Base-by-base conservation (phyloP, 2,329 filamentous ascomycete species). In the Xylariales sp. region DNA sequence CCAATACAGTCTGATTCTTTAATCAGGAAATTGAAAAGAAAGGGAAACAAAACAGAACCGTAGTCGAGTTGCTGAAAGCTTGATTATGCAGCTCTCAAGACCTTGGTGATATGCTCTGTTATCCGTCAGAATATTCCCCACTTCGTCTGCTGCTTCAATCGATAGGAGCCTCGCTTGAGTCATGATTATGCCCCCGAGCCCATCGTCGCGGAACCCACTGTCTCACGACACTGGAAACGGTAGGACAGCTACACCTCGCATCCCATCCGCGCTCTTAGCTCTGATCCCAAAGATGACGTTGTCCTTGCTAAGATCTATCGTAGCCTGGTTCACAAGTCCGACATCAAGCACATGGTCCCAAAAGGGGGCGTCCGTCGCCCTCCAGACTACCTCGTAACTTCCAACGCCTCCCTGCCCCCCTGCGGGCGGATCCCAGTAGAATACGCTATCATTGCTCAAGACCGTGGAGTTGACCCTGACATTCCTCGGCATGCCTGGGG, bases 211-310 rank as follows among this genome's bases (percentile, higher is more conserved):
- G n/a, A n/a, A n/a, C n/a, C n/a, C n/a, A 33, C 5, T 18, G 24
- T 2, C 0, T 46, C 28, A 51, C 25, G 41, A 22, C 2, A 32
- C 46, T 7, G 57, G 56, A 19, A 60, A 59, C 14, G 57, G 56
- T 32, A 59, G 32, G 11, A 58, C 57, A 11, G 57, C 57, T 29
- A 58, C 56, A 1, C 56, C 56, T 20, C 55, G 44, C 20, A 42
- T 46, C 1, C 57, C 55, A 41, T 57, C 54, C 3, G 41, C 25
- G 9, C 54, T 46, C 21, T 50, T 49, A 4, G 72, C 64, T 47
- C 76, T 60, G 0, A 80, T 63, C 0, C 77, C 76, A 58, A 80
- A 78, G 18, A 76, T 67, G 10, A 75, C 70, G 57, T 78, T 76
- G 46, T 81, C 76, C 58, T 78, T 78, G 42, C 68, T 73, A 47